phyloP scores from a whole-genome alignment of 768 basidiomycete species.

The Exidia glandulosa region DNA sequence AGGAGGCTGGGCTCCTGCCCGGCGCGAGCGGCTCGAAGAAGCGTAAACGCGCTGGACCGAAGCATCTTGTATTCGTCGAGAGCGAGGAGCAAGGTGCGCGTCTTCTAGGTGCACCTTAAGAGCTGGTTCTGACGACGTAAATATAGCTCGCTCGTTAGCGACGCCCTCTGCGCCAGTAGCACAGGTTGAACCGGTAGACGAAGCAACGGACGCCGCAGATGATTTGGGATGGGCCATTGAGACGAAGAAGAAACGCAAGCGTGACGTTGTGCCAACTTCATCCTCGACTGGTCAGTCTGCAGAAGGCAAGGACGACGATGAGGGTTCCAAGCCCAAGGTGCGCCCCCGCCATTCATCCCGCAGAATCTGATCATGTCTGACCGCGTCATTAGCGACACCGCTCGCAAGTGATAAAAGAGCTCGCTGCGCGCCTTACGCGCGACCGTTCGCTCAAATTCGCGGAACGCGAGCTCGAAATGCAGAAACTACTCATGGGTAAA shows the following conservation, averaged over 20 bases:
- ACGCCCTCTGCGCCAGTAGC: slow-evolving; percentile 3
- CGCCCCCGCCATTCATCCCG: slow-evolving; percentile 16
- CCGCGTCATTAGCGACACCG: slow-evolving; percentile 38
- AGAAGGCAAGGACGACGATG: slow-evolving; percentile 8
- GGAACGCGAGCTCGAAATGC: slow-evolving; percentile 80
- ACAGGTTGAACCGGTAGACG: slow-evolving; percentile 6
- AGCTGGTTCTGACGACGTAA: slow-evolving; percentile 15
- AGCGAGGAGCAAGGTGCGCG: slow-evolving; percentile 48
- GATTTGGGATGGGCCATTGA: slow-evolving; percentile 39
- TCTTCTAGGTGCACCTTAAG: not conserved
- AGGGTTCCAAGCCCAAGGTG: slow-evolving; percentile 13
- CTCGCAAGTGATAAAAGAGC: slow-evolving; percentile 58
- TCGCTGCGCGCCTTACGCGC: slow-evolving; percentile 69
- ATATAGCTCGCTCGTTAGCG: slow-evolving; percentile 12
- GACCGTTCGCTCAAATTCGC: slow-evolving; percentile 74
- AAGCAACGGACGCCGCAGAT: slow-evolving; percentile 4
- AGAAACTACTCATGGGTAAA: slow-evolving; percentile 78
- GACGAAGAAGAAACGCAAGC: slow-evolving; percentile 20
- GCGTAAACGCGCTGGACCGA: slow-evolving; percentile 15
- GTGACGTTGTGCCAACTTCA: not conserved
- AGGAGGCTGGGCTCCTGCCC: slow-evolving; percentile 49
- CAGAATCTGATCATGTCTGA: slow-evolving; percentile 2
- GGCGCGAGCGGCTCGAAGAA: slow-evolving; percentile 20
- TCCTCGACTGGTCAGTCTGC: not conserved
- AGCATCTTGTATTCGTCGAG: slow-evolving; percentile 64